These are phyloP conservation scores for Lasiosphaeriaceae sp. DNA, from an alignment of 495 filamentous ascomycete species.

Conservation along the genomic window DNA sequence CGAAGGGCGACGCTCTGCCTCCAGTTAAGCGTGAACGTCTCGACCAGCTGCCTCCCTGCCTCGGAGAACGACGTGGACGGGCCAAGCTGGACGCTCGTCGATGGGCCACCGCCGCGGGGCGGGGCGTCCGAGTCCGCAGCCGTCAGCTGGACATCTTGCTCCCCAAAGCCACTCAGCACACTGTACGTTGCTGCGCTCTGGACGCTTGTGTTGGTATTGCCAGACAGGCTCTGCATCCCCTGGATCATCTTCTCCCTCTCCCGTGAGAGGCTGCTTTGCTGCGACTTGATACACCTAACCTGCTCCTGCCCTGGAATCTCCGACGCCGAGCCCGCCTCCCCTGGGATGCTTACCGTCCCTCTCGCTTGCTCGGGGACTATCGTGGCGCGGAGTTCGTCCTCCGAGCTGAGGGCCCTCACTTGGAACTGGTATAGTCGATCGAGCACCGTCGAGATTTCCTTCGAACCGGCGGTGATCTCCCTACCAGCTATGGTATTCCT, in stretches of 20 bases:
- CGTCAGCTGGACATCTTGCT: not conserved
- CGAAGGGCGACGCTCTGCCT: not conserved
- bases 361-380: not conserved
- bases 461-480: not conserved
- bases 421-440: not conserved
- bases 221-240: not conserved
- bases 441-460: not conserved
- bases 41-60: not conserved
- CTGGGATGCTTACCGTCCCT: too few species aligned
- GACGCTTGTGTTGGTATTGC: not conserved
- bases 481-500: not conserved
- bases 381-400: not conserved
- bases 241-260: conserved; percentile 1
- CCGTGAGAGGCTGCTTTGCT: not conserved
- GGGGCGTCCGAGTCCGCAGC: not conserved
- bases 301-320: not conserved
- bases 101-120: not conserved
- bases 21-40: not conserved
- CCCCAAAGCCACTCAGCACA: not conserved
- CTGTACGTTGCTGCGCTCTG: not conserved
- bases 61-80: not conserved
- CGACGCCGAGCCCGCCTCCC: not conserved
- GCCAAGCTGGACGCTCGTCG: not conserved
- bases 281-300: conserved; percentile 1
- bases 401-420: not conserved